Evolutionary conservation across 768 basidiomycete species (phyloP), one percentile per base, ranked within the genome.

Genomic region (Nidula microcarpa): DNA sequence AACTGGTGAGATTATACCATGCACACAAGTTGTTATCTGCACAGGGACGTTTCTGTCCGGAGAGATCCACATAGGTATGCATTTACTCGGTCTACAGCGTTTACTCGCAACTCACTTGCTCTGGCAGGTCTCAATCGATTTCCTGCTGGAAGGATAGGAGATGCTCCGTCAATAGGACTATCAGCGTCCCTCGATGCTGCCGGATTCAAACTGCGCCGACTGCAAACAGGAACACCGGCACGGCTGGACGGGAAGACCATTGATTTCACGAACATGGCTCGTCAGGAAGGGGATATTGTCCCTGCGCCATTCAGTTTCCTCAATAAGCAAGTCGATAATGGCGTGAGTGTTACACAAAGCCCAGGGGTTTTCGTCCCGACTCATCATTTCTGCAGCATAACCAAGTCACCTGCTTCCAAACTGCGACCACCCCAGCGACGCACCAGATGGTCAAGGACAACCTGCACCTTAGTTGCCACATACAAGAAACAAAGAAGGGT

Each of bases 31-130:
- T 9, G 88, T 96, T 32, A 79, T 96, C 11, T 93, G 91, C 60
- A 95, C 93, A 0, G 94, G 94, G 6, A 96, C 94, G 0, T 96
- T 96, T 64, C 78, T 96, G 23, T 87, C 88, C 2, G 94, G 91
- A 9, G 91, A 95, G 70, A 92, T 94, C 44, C 93, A 95, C 61
- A 89, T 96, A 45, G 93, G 91, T 85, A 30, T 30, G 60, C 30
- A 65, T 49, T 11, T 4, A 16, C n/a, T 17, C 6, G 41, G 8
- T 52, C 44, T 41, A 32, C 23, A 30, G 23, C 23, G 23, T 43
- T 33, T 47, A 32, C 23, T 16, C 34, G 14, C 17, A 14, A 16
- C 3, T 39, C 13, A 34, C 14, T 13, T n/a, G n/a, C 23, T 49
- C 18, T 33, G 23, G 49, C 36, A 87, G 86, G 87, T 43, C 78